Evolutionary conservation across 305 asterid species (phyloP).

Genomic region (Solanum chacoense): DNA sequence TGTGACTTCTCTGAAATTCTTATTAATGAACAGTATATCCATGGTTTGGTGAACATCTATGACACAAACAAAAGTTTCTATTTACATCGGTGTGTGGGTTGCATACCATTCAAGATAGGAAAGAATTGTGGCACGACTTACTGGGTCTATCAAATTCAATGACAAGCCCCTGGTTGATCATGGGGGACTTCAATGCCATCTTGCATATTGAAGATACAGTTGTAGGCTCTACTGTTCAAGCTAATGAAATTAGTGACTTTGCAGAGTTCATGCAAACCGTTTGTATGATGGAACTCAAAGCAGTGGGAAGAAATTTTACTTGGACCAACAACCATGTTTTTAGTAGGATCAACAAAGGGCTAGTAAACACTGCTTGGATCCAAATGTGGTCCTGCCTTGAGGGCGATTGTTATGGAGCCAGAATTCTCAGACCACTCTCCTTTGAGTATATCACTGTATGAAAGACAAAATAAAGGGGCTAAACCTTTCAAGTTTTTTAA

Average conservation of each 20-base stretch:
- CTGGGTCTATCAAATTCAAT: not conserved
- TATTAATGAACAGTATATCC: not conserved
- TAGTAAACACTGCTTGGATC: not conserved
- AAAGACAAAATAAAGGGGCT: not conserved
- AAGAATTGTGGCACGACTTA: not conserved
- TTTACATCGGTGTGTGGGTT: not conserved
- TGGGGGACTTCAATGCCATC: not conserved
- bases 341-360: not conserved
- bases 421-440: not conserved
- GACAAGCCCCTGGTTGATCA: not conserved
- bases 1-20: not conserved
- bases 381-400: not conserved
- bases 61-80: not conserved
- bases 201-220: not conserved
- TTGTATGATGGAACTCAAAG: not conserved
- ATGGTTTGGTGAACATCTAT: not conserved
- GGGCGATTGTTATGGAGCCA: not conserved
- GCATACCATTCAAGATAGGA: not conserved
- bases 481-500: not conserved
- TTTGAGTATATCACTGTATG: not conserved
- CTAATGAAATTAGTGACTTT: not conserved
- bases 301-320: not conserved
- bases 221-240: not conserved
- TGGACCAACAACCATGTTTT: not conserved
- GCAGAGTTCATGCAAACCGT: not conserved